These are phyloP conservation scores for Boletus coccyginus DNA, from an alignment of 768 basidiomycete genomes.

Conservation along the genomic window DNA sequence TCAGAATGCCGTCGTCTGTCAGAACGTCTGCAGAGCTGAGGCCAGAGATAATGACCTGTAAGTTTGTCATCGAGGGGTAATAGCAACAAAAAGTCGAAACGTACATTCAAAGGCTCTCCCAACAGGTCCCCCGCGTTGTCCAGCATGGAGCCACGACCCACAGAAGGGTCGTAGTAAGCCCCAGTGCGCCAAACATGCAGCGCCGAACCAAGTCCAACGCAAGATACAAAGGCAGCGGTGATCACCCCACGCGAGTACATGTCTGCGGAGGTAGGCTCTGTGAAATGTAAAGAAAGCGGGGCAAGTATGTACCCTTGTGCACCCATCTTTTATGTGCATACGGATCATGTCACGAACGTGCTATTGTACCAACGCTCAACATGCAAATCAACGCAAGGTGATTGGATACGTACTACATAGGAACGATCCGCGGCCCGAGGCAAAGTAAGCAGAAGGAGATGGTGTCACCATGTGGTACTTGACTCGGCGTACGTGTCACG, in stretches of 20 bases:
- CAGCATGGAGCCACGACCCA: constrained; percentile 44
- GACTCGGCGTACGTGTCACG: not conserved
- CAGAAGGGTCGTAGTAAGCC: constrained; percentile 36
- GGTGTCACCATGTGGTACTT: not conserved
- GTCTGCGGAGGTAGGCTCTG: not conserved
- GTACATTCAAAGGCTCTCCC: constrained; percentile 45
- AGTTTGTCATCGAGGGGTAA: not conserved
- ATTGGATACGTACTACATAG: not conserved
- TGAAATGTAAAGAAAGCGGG: not conserved
- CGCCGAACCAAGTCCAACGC: constrained; percentile 1
- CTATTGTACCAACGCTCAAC: not conserved
- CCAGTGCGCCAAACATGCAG: constrained; percentile 5
- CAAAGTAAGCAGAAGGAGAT: not conserved
- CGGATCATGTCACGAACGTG: constrained; percentile 1
- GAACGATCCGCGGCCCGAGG: not conserved
- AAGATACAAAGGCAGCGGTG: not conserved
- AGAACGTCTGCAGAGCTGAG: constrained; percentile 56
- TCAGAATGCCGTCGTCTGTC: constrained; percentile 51
- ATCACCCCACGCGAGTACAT: not conserved
- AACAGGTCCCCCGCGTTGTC: constrained; percentile 37
- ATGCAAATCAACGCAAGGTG: not conserved
- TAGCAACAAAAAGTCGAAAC: not conserved
- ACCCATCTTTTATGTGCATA: not conserved
- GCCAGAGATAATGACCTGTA: constrained; percentile 60
- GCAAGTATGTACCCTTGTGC: not conserved